A percentile compares a stretch with the other conserved stretches of the same genome.
These are phyloP conservation scores for Hypomontagnella submonticulosa DNA, from an alignment of 495 filamentous ascomycete genomes.

Conservation along the genomic window DNA sequence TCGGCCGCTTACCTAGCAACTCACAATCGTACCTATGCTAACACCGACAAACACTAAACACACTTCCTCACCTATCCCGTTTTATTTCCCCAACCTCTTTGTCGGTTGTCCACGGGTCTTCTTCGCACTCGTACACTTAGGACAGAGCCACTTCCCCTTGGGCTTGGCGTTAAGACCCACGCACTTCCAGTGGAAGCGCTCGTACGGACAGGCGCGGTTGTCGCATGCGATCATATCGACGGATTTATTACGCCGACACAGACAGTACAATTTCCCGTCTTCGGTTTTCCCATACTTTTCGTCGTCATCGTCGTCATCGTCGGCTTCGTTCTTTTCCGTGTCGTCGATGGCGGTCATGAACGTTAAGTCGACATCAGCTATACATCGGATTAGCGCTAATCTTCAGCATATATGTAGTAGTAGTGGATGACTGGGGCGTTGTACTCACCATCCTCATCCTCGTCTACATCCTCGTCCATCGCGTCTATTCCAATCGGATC, in stretches of 20 bases:
- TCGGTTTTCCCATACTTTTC: conserved; percentile 66
- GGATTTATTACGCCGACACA: conserved; percentile 86
- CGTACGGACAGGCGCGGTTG: conserved; percentile 85
- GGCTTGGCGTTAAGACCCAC: conserved; percentile 89
- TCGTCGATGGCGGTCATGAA: conserved; percentile 35
- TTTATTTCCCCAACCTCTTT: conserved; percentile 5
- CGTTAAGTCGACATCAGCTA: conserved; percentile 27
- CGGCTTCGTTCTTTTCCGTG: conserved; percentile 9
- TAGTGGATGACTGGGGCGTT: background rate
- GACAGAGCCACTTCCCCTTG: conserved; percentile 89
- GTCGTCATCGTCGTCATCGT: conserved; percentile 78
- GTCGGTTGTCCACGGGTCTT: conserved; percentile 1
- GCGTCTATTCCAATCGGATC: conserved; percentile 38
- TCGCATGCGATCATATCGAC: conserved; percentile 99
- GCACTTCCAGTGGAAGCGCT: conserved; percentile 98
- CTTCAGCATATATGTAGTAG: background rate
- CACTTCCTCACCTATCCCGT: background rate
- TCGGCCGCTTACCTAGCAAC: too few species aligned
- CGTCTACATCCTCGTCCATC: conserved; percentile 31
- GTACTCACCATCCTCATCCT: conserved; percentile 24
- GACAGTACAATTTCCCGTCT: conserved; percentile 86
- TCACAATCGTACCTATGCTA: too few species aligned
- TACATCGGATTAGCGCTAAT: conserved; percentile 2
- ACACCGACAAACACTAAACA: too few species aligned
- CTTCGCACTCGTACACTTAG: conserved; percentile 67